These are phyloP conservation scores for Diplogelasinospora grovesii DNA, from an alignment of 495 filamentous ascomycete species.

Conservation along the genomic window DNA sequence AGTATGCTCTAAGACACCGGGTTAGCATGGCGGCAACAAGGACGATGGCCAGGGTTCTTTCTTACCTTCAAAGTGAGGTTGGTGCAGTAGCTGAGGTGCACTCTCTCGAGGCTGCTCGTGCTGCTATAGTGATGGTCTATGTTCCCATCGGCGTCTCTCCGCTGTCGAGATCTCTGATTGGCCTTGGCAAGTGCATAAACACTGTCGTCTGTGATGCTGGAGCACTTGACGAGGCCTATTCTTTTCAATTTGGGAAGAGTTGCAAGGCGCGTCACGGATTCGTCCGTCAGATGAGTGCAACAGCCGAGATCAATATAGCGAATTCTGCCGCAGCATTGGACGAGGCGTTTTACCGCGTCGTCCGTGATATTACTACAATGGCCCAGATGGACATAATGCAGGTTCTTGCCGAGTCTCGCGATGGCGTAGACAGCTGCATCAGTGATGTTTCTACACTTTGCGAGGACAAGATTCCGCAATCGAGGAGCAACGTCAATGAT, in stretches of 20 bases:
- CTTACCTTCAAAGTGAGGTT: slow-evolving; percentile 72
- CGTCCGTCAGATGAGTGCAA: slow-evolving; percentile 83
- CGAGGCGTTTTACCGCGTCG: slow-evolving; percentile 70
- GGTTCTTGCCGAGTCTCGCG: slow-evolving; percentile 82
- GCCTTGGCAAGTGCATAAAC: slow-evolving; percentile 73
- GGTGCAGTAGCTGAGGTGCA: slow-evolving; percentile 95
- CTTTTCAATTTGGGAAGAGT: slow-evolving; percentile 84
- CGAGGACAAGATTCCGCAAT: slow-evolving; percentile 84
- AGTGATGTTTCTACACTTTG: slow-evolving; percentile 89
- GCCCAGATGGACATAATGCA: slow-evolving; percentile 93
- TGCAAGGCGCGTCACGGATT: slow-evolving; percentile 77
- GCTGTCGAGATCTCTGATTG: slow-evolving; percentile 38
- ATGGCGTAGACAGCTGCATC: slow-evolving; percentile 86
- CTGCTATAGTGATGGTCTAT: slow-evolving; percentile 37
- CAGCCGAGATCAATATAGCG: slow-evolving; percentile 96
- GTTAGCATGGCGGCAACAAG: slow-evolving; percentile 8
- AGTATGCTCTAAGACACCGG: slow-evolving; percentile 71
- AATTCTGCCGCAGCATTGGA: slow-evolving; percentile 84
- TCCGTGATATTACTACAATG: slow-evolving; percentile 92
- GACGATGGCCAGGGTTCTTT: background rate
- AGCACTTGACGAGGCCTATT: slow-evolving; percentile 93
- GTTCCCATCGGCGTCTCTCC: slow-evolving; percentile 42
- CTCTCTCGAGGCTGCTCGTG: slow-evolving; percentile 68
- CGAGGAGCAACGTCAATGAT: slow-evolving; percentile 83
- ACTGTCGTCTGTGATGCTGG: slow-evolving; percentile 78